Percentiles rank a stretch among this genome's conserved stretches.
Conservation (phyloP, 2,329 filamentous ascomycete genomes). For the Paraphaeosphaeria sporulosa region DNA sequence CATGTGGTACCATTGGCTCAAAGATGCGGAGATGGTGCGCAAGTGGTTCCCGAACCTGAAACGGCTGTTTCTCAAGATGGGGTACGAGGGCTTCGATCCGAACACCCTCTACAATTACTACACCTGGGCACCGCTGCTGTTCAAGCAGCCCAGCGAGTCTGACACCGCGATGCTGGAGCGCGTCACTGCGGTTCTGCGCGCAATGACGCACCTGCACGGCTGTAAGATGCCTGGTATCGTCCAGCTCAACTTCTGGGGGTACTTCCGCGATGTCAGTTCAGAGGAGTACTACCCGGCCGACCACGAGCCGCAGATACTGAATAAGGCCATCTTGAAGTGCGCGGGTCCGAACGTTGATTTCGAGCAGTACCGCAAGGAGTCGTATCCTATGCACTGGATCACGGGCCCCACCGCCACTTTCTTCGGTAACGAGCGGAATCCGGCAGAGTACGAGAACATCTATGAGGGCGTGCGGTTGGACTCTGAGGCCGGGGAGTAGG, state of each 20-base stretch:
- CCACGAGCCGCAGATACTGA: background rate
- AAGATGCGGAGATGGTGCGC: background rate
- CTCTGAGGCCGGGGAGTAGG: too few relatives aligned
- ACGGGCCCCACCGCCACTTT: background rate
- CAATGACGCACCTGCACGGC: background rate
- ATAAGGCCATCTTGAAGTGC: background rate
- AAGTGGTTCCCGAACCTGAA: constrained; percentile 2
- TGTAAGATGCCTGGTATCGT: background rate
- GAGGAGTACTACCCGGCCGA: background rate
- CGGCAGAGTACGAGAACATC: background rate
- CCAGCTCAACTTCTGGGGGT: background rate
- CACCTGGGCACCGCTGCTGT: constrained; percentile 1
- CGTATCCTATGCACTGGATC: background rate
- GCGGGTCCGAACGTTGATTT: background rate
- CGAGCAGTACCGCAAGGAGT: background rate
- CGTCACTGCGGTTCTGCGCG: background rate
- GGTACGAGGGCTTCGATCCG: background rate
- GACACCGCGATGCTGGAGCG: background rate
- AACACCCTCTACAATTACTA: background rate
- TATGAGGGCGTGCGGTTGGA: background rate
- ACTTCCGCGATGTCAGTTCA: background rate
- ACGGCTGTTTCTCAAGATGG: constrained; percentile 2
- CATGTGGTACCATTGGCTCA: constrained; percentile 7
- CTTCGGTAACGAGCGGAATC: background rate
- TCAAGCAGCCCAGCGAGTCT: background rate